Conservation (phyloP, 768 basidiomycete genomes). For the Trametes sanguinea region DNA sequence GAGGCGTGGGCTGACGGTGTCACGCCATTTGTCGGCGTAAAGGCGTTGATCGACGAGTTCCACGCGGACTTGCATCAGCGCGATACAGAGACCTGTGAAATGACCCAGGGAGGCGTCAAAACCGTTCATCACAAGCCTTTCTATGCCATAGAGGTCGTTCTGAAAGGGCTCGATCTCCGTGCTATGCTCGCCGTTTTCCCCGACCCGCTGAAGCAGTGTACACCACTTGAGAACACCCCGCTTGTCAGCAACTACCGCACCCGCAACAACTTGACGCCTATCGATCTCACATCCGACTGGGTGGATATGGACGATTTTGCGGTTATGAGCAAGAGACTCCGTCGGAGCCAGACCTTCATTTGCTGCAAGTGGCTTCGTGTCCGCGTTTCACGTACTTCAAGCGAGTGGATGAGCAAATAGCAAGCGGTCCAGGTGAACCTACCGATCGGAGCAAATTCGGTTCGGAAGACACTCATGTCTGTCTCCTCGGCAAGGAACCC, state of each 20-base stretch:
- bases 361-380: slow-evolving; percentile 73
- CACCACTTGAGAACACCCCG: slow-evolving; percentile 46
- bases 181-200: slow-evolving; percentile 76
- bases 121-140: slow-evolving; percentile 77
- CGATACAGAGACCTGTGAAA: slow-evolving; percentile 72
- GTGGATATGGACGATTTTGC: slow-evolving; percentile 75
- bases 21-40: slow-evolving; percentile 81
- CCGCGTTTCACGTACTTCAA: slow-evolving; percentile 86
- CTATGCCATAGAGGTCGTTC: slow-evolving; percentile 82
- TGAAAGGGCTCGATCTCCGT: slow-evolving; percentile 76
- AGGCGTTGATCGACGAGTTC: slow-evolving; percentile 77
- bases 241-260: slow-evolving; percentile 52
- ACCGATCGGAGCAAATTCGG: slow-evolving; percentile 78
- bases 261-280: slow-evolving; percentile 45
- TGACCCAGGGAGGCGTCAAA: slow-evolving; percentile 59
- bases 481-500: slow-evolving; percentile 71
- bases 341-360: slow-evolving; percentile 58
- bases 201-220: slow-evolving; percentile 62
- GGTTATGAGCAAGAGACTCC: slow-evolving; percentile 70
- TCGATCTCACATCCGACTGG: slow-evolving; percentile 60
- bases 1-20: slow-evolving; percentile 82
- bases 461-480: slow-evolving; percentile 78
- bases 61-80: slow-evolving; percentile 93
- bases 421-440: slow-evolving; percentile 42
- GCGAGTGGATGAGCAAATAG: slow-evolving; percentile 40